These are phyloP conservation scores for Citeromyces nyonsensis DNA, from an alignment of 805 yeast species.

Conservation along the genomic window DNA sequence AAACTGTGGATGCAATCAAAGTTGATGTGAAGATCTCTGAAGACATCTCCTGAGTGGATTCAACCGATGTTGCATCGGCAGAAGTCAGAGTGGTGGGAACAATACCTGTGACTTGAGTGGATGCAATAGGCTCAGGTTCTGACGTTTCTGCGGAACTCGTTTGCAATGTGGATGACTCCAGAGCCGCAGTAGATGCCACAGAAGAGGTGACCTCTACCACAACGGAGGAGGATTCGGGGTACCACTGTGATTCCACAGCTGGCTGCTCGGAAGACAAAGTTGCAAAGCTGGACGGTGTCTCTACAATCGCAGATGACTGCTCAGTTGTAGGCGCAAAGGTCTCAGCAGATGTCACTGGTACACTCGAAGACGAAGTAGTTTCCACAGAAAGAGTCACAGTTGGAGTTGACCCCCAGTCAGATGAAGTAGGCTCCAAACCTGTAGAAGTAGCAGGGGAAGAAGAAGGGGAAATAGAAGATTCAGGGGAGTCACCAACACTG, in stretches of 20 bases:
- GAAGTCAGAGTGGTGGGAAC: slow-evolving; percentile 5
- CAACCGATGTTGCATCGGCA: slow-evolving; percentile 5
- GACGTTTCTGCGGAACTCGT: neutral
- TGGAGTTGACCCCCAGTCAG: slow-evolving; percentile 2
- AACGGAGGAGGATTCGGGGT: slow-evolving; percentile 2
- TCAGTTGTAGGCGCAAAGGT: slow-evolving; percentile 6
- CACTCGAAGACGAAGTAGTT: too few relatives aligned
- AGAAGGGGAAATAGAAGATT: too few relatives aligned
- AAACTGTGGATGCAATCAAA: slow-evolving; percentile 3
- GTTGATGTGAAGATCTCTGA: slow-evolving; percentile 2
- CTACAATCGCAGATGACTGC: slow-evolving; percentile 3
- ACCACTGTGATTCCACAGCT: too few relatives aligned
- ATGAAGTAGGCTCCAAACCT: slow-evolving; percentile 2
- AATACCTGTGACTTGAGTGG: slow-evolving; percentile 6
- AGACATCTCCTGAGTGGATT: slow-evolving; percentile 5
- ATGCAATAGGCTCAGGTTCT: slow-evolving; percentile 1
- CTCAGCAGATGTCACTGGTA: slow-evolving; percentile 4
- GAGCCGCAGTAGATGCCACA: neutral
- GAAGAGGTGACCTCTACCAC: too few relatives aligned
- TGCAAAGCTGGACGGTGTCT: slow-evolving; percentile 5
- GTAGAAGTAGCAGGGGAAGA: slow-evolving; percentile 4
- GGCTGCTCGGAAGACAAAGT: slow-evolving; percentile 20
- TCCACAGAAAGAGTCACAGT: too few relatives aligned
- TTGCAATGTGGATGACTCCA: neutral
- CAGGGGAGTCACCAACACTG: too few relatives aligned